Conservation (phyloP, 2,329 filamentous ascomycete species). For the Beauveria sp. region DNA sequence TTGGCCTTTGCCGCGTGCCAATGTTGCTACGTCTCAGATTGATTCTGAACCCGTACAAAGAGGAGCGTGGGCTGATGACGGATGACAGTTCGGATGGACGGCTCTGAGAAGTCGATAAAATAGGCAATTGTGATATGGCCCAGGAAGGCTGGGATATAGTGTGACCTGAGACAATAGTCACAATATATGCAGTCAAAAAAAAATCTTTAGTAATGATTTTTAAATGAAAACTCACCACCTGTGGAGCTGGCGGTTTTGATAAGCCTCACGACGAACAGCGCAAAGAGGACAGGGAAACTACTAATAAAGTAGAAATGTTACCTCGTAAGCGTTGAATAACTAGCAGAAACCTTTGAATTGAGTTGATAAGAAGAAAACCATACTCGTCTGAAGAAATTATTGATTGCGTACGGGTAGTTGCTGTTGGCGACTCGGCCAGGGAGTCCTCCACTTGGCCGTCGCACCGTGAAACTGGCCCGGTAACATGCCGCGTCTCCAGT, state of each 20-base stretch:
- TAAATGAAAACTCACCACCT: neutral
- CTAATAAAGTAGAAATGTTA: too few relatives aligned
- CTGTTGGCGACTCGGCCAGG: neutral
- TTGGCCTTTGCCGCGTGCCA: neutral
- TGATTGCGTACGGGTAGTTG: neutral
- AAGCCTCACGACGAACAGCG: too few relatives aligned
- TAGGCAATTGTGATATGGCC: neutral
- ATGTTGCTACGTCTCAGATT: neutral
- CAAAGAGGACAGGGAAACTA: too few relatives aligned
- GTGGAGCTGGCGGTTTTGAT: too few relatives aligned
- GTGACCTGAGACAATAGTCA: neutral
- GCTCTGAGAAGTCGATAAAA: neutral
- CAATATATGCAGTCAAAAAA: neutral
- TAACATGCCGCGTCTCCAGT: conserved; percentile 7
- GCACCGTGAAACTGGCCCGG: conserved; percentile 9
- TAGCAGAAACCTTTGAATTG: too few relatives aligned
- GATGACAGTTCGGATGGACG: neutral
- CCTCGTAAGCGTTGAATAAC: too few relatives aligned
- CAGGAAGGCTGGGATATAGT: neutral
- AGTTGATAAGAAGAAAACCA: neutral
- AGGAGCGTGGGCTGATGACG: neutral
- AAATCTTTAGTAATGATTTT: too few relatives aligned
- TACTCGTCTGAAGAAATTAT: neutral
- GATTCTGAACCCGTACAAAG: too few relatives aligned
- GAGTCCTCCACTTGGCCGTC: neutral